Percentiles rank a stretch among this genome's conserved stretches.
phyloP scores from a whole-genome alignment of 2,329 filamentous ascomycete species.

The Trichoderma sp. region DNA sequence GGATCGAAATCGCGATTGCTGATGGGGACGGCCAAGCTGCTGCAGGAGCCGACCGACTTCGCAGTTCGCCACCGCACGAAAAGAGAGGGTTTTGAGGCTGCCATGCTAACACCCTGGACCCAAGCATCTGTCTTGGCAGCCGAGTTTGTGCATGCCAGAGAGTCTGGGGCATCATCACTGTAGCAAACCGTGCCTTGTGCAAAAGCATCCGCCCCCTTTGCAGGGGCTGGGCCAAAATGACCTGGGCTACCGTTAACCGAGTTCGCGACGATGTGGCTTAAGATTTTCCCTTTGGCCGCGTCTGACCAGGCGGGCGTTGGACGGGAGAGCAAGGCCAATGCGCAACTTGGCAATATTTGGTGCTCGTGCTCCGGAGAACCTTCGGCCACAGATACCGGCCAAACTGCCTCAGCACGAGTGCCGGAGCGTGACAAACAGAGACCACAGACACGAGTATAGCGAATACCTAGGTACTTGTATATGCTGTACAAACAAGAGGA shows the following conservation, averaged over 20 bases:
- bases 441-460: no score
- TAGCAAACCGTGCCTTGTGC: not conserved
- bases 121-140: slow-evolving; percentile 5
- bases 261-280: slow-evolving; percentile 7
- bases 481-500: not conserved
- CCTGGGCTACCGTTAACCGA: slow-evolving; percentile 12
- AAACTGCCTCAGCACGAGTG: not conserved
- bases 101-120: not conserved
- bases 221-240: slow-evolving; percentile 10
- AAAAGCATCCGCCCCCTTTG: slow-evolving; percentile 12
- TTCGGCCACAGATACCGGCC: not conserved
- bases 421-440: not conserved
- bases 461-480: not conserved
- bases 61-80: slow-evolving; percentile 19
- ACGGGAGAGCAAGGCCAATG: slow-evolving; percentile 9
- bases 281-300: not conserved
- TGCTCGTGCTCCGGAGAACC: not conserved
- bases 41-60: slow-evolving; percentile 4
- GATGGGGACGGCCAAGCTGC: slow-evolving; percentile 1
- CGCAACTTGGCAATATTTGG: not conserved
- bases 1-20: slow-evolving; percentile 22
- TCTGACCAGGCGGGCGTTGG: not conserved
- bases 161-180: slow-evolving; percentile 4
- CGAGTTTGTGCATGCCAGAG: not conserved
- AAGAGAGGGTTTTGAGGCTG: slow-evolving; percentile 22